Evolutionary conservation across 148 eudicot species (phyloP), one percentile per base, ranked within the genome.

Genomic region (Rhododendron simsii): DNA sequence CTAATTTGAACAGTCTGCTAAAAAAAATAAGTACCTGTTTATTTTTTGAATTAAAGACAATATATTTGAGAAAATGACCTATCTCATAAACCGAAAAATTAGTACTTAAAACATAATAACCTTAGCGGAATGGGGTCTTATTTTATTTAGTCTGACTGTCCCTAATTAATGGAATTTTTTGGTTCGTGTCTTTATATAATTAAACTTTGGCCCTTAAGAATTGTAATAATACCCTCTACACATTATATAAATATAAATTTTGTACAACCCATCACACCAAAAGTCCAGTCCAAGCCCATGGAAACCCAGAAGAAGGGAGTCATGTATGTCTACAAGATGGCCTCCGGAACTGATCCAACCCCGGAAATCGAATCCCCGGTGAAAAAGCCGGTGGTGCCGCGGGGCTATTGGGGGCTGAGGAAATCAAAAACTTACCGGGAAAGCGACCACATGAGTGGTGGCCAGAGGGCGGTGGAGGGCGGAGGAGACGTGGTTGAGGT

Each of bases 301-400:
- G 88, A 85, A 81, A n/a, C 87, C 87, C 79, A 85, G 81, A 93
- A 92, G 89, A 92, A 92, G 28, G 91, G 91, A 57, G 90, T 83
- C 48, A 88, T 89, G 89, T 93, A 95, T 57, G 95, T 95, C 7
- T 95, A 94, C 88, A 93, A 92, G 48, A 53, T 95, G 47, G 89
- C 81, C 86, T 20, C 89, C 84, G 93, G 91, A 3, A 85, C 44
- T 41, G 44, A 84, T 83, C 87, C 73, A 63, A 89, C 89, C 23
- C 90, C 92, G 73, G 92, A 84, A 26, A 86, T 87, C 51, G 86
- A 84, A 13, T 79, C 90, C 1, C 87, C 89, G 9, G 82, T 89
- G 83, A 92, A 92, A 39, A 87, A 88, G 76, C 85, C 84, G 59
- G 83, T 89, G 26, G 86, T 87, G 30, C 57, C 59, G 15, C 84